Evolutionary conservation across 176 grass and related monocot species (phyloP).

Genomic region (Elaeis guineensis): DNA sequence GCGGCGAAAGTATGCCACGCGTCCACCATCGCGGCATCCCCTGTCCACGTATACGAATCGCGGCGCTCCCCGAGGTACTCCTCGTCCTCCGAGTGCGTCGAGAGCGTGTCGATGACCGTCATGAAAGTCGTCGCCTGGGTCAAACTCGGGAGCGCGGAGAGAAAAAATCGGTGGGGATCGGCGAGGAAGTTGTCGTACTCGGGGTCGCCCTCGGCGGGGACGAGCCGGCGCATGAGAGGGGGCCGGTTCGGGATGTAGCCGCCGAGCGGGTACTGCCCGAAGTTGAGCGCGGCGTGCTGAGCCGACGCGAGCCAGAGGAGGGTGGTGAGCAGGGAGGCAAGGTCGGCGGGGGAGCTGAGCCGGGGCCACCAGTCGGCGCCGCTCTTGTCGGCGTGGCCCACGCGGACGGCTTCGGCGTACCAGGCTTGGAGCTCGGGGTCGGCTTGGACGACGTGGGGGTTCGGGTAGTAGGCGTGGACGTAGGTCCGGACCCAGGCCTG

Average conservation of each 20-base stretch:
- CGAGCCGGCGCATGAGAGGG: constrained; percentile 81
- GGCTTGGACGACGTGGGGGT: constrained; percentile 30
- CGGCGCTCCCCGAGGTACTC: constrained; percentile 76
- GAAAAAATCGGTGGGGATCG: constrained; percentile 74
- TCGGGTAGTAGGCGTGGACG: constrained; percentile 56
- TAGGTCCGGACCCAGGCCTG: constrained; percentile 44
- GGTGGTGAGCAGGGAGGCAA: constrained; percentile 63
- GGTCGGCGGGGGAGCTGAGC: constrained; percentile 34
- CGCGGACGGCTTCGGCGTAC: constrained; percentile 59
- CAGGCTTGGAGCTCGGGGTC: constrained; percentile 85
- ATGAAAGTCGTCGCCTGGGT: constrained; percentile 89
- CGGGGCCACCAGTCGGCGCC: constrained; percentile 88
- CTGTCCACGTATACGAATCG: constrained; percentile 61
- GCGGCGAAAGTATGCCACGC: constrained; percentile 46
- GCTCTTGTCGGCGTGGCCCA: constrained; percentile 71
- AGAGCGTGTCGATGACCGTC: constrained; percentile 97
- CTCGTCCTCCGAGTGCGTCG: constrained; percentile 91
- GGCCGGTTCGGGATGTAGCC: constrained; percentile 93
- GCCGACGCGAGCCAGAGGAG: constrained; percentile 87
- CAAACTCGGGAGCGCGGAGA: constrained; percentile 79
- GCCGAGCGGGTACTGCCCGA: constrained; percentile 92
- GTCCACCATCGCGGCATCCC: constrained; percentile 39
- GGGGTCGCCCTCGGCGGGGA: constrained; percentile 69
- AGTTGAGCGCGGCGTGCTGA: constrained; percentile 93
- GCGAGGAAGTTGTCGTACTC: constrained; percentile 55